These are phyloP conservation scores for Eucalyptus polybractea DNA, from an alignment of 345 rosid species.

Conservation along the genomic window DNA sequence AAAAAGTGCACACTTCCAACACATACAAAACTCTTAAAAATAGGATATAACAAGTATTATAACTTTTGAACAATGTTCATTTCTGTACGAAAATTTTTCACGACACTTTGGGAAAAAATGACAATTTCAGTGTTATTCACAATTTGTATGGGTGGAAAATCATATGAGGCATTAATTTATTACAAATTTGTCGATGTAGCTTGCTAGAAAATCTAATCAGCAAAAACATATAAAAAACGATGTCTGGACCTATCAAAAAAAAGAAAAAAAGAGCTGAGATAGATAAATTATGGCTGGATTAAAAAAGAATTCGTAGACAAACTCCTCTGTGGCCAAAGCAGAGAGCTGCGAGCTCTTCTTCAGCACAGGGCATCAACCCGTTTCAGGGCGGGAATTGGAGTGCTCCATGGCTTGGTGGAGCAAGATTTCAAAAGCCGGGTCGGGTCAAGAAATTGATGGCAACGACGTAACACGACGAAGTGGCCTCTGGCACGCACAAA, in stretches of 20 bases:
- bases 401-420: neutral
- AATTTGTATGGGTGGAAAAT: neutral
- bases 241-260: neutral
- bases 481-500: neutral
- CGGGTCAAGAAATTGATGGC: neutral
- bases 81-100: neutral
- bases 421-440: neutral
- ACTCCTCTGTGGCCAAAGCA: neutral
- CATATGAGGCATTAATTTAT: rapidly evolving
- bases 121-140: neutral
- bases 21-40: neutral
- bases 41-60: rapidly evolving
- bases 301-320: neutral
- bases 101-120: neutral
- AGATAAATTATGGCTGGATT: neutral
- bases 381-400: neutral
- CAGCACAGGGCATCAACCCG: neutral
- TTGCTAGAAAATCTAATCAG: neutral
- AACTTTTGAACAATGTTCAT: too few species aligned
- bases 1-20: neutral
- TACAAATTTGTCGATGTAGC: neutral
- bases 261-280: neutral
- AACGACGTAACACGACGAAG: neutral
- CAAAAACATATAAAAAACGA: neutral
- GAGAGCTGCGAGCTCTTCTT: too few species aligned